Evolutionary conservation across 2,329 filamentous ascomycete species (phyloP).

Genomic region (Aureobasidium uvarum): DNA sequence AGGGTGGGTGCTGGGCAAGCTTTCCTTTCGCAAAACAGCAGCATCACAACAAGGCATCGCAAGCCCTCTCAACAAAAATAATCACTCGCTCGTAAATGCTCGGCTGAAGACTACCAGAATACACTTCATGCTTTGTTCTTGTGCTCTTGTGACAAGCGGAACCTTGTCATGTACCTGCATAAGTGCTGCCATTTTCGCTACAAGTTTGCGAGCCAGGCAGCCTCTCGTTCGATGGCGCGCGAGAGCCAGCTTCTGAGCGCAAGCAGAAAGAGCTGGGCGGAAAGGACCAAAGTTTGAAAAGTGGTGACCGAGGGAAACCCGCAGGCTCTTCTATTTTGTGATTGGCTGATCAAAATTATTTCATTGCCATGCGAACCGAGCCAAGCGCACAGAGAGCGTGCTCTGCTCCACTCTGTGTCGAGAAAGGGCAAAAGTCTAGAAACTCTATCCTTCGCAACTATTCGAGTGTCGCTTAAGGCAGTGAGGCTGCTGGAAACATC

Average conservation of each 20-base stretch:
- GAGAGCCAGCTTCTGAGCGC: background rate
- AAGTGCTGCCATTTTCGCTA: background rate
- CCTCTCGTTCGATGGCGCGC: background rate
- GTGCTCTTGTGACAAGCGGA: conserved; percentile 9
- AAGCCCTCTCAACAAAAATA: conserved; percentile 2
- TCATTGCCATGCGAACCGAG: conserved; percentile 3
- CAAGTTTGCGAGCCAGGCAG: background rate
- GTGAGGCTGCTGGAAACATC: background rate
- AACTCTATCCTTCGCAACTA: background rate
- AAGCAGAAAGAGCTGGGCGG: conserved; percentile 3
- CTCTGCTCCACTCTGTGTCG: conserved; percentile 11
- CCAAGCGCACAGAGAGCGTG: background rate
- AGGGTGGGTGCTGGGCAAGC: background rate
- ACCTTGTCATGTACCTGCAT: conserved; percentile 16
- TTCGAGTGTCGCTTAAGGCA: background rate
- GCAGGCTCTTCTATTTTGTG: conserved; percentile 5
- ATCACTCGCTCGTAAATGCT: background rate
- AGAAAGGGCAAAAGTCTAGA: conserved; percentile 1
- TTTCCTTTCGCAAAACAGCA: background rate
- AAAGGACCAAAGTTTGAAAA: conserved; percentile 5
- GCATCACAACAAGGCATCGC: background rate
- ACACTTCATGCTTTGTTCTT: conserved; percentile 3
- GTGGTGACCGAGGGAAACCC: conserved; percentile 2
- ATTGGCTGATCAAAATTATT: background rate
- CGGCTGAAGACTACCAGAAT: background rate